Evolutionary conservation across 2,329 filamentous ascomycete species (phyloP).

Genomic region (Botrytis fabae): DNA sequence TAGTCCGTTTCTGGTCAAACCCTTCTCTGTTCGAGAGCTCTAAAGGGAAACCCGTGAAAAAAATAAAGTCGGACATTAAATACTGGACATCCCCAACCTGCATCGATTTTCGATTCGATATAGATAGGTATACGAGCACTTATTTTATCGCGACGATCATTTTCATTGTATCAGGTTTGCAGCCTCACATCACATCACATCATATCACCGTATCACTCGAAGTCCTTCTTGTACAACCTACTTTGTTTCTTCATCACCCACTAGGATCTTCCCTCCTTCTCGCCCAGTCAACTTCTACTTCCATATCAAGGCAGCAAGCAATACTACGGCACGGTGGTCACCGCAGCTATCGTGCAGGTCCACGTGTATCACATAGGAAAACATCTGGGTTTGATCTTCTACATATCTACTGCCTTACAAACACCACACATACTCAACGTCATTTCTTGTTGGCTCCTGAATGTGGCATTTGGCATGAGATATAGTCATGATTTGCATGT

Average conservation of each 20-base stretch:
- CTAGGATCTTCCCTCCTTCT: not conserved
- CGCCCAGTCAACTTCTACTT: not conserved
- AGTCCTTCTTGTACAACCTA: not conserved
- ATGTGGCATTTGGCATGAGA: constrained; percentile 16
- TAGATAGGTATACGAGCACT: not conserved
- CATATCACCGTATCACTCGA: not conserved
- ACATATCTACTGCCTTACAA: constrained; percentile 12
- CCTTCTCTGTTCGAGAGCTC: not conserved
- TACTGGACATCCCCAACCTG: not conserved
- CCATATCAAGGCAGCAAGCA: not conserved
- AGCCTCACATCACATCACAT: not conserved
- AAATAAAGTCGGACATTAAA: not conserved
- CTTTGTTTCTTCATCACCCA: constrained; percentile 3
- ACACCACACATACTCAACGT: constrained; percentile 4
- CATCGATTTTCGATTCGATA: not conserved
- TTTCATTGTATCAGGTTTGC: not conserved
- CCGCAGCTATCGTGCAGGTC: constrained; percentile 13
- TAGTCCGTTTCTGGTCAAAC: constrained; percentile 24
- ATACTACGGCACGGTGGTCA: constrained; percentile 1
- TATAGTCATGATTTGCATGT: constrained; percentile 30
- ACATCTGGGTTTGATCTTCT: not conserved
- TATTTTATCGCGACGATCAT: not conserved
- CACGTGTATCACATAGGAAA: constrained; percentile 19
- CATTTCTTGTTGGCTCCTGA: constrained; percentile 10
- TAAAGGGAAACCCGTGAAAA: not conserved